Conservation (phyloP, 176 grass and related monocot species). For the Avena sativa region DNA sequence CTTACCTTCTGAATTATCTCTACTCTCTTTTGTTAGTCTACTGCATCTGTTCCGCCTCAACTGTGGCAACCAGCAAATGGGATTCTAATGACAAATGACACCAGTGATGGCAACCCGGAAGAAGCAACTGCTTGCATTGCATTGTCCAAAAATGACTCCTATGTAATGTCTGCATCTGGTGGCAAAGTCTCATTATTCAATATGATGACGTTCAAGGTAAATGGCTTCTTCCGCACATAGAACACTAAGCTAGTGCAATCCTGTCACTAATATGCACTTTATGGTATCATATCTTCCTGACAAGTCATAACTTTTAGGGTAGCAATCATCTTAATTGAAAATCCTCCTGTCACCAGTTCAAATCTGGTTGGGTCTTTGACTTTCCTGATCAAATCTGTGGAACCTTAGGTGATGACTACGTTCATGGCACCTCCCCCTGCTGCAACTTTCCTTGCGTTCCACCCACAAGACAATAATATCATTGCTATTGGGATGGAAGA, state of each 20-base stretch:
- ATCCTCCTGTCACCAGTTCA: too few relatives aligned
- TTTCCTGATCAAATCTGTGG: background rate
- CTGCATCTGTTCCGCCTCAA: conserved; percentile 77
- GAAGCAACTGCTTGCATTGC: conserved; percentile 98
- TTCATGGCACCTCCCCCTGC: conserved; percentile 98
- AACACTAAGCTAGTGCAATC: background rate
- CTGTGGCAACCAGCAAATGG: conserved; percentile 97
- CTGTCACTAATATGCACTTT: background rate
- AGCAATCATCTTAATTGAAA: background rate
- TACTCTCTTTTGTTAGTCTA: conserved; percentile 66
- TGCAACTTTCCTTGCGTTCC: conserved; percentile 92
- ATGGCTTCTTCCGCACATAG: background rate
- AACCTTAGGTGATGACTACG: conserved; percentile 93
- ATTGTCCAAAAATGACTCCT: conserved; percentile 97
- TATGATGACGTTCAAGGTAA: conserved; percentile 99
- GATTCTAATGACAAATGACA: conserved; percentile 96
- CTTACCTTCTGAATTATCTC: conserved; percentile 43
- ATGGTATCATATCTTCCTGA: conserved; percentile 10
- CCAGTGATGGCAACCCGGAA: conserved; percentile 85
- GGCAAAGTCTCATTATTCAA: conserved; percentile 99
- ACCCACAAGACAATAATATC: conserved; percentile 99
- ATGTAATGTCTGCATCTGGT: conserved; percentile 99
- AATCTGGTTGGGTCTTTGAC: background rate
- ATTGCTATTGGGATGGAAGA: conserved; percentile 99
- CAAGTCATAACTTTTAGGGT: background rate